Conservation (phyloP, 2,329 filamentous ascomycete genomes). For the Albifimbria verrucaria region DNA sequence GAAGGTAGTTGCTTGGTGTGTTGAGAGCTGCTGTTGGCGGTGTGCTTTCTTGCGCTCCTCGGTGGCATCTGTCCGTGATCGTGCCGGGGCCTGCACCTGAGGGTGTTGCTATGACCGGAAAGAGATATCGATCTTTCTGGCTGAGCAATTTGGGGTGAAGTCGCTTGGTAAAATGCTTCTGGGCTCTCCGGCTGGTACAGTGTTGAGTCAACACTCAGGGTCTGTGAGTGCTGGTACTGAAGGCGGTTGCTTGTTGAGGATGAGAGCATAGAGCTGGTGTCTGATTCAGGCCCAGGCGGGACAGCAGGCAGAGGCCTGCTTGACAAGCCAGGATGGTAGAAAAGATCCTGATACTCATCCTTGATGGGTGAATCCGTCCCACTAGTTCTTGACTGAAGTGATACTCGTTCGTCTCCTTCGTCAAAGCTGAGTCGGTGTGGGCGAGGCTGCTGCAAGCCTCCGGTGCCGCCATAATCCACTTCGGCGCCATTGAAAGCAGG, state of each 20-base stretch:
- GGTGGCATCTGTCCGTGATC: constrained; percentile 92
- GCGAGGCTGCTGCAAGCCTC: constrained; percentile 75
- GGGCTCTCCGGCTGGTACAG: constrained; percentile 38
- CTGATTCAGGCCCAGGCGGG: constrained; percentile 59
- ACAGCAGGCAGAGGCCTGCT: constrained; percentile 62
- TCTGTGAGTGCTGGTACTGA: constrained; percentile 46
- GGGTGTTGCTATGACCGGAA: constrained; percentile 76
- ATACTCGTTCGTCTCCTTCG: constrained; percentile 78
- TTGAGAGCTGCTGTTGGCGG: constrained; percentile 46
- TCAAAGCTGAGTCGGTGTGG: constrained; percentile 81
- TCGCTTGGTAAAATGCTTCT: constrained; percentile 46
- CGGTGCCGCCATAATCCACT: constrained; percentile 87
- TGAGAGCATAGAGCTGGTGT: constrained; percentile 52
- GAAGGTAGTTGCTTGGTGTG: constrained; percentile 49
- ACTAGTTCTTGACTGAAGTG: constrained; percentile 52
- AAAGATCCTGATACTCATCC: constrained; percentile 82
- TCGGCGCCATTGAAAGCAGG: constrained; percentile 58
- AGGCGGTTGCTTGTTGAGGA: constrained; percentile 38
- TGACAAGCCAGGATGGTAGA: constrained; percentile 83
- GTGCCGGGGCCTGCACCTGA: constrained; percentile 73
- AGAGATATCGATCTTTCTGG: constrained; percentile 77
- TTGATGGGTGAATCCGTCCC: constrained; percentile 64
- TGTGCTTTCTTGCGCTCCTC: constrained; percentile 58
- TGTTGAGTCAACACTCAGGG: constrained; percentile 44
- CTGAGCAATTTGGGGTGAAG: constrained; percentile 34